Conservation (phyloP, 179 eudicot genomes). For the Beta lomatogona region DNA sequence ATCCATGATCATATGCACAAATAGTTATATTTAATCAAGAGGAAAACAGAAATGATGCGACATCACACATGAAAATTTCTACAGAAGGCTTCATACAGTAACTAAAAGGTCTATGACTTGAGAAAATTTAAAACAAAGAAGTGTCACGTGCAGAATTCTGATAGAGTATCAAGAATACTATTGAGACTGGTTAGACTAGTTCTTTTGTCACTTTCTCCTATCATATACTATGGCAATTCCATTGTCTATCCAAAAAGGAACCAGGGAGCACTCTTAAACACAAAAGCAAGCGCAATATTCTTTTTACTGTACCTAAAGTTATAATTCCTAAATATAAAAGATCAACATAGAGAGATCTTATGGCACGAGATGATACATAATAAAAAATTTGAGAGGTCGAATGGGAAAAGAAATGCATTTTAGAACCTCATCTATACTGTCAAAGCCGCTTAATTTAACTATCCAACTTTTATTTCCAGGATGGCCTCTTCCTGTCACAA, state of each 20-base stretch:
- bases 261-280: background rate
- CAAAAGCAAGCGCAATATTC: background rate
- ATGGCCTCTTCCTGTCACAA: conserved; percentile 74
- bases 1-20: background rate
- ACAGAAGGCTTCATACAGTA: no score
- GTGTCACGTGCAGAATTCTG: background rate
- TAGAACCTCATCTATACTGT: conserved; percentile 71
- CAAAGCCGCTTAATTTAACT: conserved; percentile 59
- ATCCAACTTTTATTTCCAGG: conserved; percentile 82
- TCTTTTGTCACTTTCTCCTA: background rate
- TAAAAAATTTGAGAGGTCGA: background rate
- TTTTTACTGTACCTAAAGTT: background rate
- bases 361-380: background rate
- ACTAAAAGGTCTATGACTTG: no score
- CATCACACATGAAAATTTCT: no score
- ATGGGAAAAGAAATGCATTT: conserved; percentile 4
- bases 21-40: no score
- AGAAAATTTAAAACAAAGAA: no score
- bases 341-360: background rate
- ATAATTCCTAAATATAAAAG: background rate
- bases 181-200: background rate
- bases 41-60: no score
- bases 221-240: background rate
- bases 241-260: background rate
- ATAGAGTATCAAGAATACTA: background rate